phyloP scores from a whole-genome alignment of 2,329 filamentous ascomycete genomes.

The Fusarium tjaetaba region DNA sequence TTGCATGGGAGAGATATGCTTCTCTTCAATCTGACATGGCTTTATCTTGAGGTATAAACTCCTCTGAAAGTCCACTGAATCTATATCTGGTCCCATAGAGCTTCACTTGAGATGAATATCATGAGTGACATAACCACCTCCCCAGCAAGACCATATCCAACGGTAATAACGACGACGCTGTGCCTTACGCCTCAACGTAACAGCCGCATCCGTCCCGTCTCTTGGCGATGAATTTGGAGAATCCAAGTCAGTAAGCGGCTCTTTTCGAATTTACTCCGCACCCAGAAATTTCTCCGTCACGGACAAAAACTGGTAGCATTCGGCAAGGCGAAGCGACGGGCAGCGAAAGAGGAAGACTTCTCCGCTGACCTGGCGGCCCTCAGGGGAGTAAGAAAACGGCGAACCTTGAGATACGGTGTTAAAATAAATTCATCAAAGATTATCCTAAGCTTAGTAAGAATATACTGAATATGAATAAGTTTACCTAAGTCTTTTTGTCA shows the following conservation, averaged over 20 bases:
- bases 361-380: background rate
- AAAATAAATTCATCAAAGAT: too few species aligned
- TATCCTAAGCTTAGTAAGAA: too few species aligned
- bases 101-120: background rate
- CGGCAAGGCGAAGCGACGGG: background rate
- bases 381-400: too few species aligned
- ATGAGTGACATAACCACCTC: rapidly evolving
- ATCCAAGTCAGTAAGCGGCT: background rate
- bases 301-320: too few species aligned
- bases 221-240: conserved; percentile 17
- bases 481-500: too few species aligned
- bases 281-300: background rate
- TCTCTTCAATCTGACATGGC: background rate
- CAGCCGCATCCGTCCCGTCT: conserved; percentile 3
- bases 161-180: background rate
- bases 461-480: too few species aligned
- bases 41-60: background rate
- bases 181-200: background rate
- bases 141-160: too few species aligned
- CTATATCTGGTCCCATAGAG: rapidly evolving
- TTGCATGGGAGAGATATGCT: background rate
- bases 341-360: background rate
- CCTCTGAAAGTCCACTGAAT: rapidly evolving
- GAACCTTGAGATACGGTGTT: too few species aligned
- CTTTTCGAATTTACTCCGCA: conserved; percentile 10